phyloP scores from a whole-genome alignment of 1,284 basidiomycete species.

The Apiotrichum sp. region DNA sequence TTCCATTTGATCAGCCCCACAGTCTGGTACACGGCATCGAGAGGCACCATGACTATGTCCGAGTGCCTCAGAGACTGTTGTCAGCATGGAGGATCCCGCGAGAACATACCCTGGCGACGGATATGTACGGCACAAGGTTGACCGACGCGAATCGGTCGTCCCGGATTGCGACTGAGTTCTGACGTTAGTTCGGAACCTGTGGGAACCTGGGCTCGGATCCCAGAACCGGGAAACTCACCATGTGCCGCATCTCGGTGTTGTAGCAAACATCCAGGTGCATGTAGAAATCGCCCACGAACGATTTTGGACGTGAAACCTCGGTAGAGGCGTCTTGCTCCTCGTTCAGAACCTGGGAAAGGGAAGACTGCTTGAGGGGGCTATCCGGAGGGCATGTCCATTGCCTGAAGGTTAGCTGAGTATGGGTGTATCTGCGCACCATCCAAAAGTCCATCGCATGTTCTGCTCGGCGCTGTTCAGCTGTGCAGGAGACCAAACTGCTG shows the following conservation, averaged over 20 bases:
- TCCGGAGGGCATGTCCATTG: conserved; percentile 35
- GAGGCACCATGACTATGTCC: conserved; percentile 34
- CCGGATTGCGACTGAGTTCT: conserved; percentile 7
- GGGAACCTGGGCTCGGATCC: not conserved
- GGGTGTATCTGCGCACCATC: conserved; percentile 15
- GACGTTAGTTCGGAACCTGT: not conserved
- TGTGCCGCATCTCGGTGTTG: conserved; percentile 32
- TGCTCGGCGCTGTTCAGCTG: conserved; percentile 30
- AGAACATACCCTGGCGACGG: conserved; percentile 19
- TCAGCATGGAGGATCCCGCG: not conserved
- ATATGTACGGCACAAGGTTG: conserved; percentile 21
- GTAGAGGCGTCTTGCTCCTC: conserved; percentile 13
- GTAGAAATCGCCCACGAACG: conserved; percentile 38
- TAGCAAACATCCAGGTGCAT: conserved; percentile 33
- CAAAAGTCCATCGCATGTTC: conserved; percentile 30
- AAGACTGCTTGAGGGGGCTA: conserved; percentile 24
- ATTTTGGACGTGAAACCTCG: conserved; percentile 6
- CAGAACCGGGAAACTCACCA: conserved; percentile 17
- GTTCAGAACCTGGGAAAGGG: conserved; percentile 30
- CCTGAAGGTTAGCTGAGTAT: conserved; percentile 2
- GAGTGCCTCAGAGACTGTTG: conserved; percentile 18
- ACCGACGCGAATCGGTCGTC: conserved; percentile 10
- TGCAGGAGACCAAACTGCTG: conserved; percentile 25
- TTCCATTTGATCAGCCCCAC: conserved; percentile 30
- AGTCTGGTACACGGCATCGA: conserved; percentile 32